Evolutionary conservation across 2,329 filamentous ascomycete species (phyloP), one percentile per base, ranked within the genome.

Genomic region (Aureobasidium mangrovei): DNA sequence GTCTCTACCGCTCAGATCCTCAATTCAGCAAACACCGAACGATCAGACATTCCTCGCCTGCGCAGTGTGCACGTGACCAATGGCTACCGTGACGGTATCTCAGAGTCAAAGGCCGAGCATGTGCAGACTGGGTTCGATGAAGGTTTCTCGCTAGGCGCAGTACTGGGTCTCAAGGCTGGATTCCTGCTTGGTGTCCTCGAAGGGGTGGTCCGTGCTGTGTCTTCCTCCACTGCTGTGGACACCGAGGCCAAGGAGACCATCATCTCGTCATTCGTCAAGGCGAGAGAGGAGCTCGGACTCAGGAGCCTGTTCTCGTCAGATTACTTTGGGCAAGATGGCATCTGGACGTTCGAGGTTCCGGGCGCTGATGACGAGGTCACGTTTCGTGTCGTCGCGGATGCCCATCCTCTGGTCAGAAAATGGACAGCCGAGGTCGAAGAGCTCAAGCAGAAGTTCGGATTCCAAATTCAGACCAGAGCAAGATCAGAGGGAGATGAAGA

Each of bases 61-160:
- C 83, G 86, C 62, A 78, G 81, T 40, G 83, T 86, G 54, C 89
- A 95, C 67, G 79, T 82, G 51, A 96, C 87, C 6, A 84, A 87
- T 38, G 93, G 93, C 24, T 97, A 97, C 71, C 85, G 91, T 56
- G 91, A 96, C 63, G 93, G 91, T 42, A 80, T 97, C 52, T 79
- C 85, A 0, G 74, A 74, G 3, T 86, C 86, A 32, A 97, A 97
- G 68, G 80, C 80, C 28, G 72, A 77, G 45, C 85, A 83, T 63
- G 81, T 96, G 28, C 93, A 98, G 70, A 77, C 77, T 10, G 91
- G 91, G 0, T 97, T 98, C 65, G 93, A 98, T 67, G 88, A 91
- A 60, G 91, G 91, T 0, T 97, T 90, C 67, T 77, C 82, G 10
- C 76, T 97, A 0, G 93, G 93, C 9, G 91, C 89, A 0, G 83